These are phyloP conservation scores for Ormosia semicastrata DNA, from an alignment of 306 rosid genomes.

Conservation along the genomic window DNA sequence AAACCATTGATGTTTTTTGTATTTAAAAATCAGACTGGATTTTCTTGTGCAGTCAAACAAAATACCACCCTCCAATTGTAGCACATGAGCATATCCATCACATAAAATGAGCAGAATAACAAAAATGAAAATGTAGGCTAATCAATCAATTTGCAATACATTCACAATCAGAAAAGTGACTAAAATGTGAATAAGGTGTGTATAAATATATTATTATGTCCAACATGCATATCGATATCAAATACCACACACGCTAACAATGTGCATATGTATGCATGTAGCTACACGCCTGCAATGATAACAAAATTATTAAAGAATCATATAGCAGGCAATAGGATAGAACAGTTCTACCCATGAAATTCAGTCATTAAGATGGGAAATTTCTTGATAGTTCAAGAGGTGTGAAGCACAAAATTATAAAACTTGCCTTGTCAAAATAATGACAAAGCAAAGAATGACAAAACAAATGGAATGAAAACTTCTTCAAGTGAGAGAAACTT, in stretches of 20 bases:
- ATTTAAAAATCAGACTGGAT: background rate
- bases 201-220: background rate
- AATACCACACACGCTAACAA: background rate
- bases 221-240: background rate
- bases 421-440: background rate
- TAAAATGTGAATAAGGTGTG: background rate
- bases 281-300: background rate
- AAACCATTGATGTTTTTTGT: background rate
- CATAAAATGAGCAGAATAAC: background rate
- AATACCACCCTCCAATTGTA: background rate
- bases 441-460: background rate
- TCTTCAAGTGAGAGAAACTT: background rate
- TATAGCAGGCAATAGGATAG: background rate
- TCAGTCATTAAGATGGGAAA: background rate
- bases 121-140: background rate
- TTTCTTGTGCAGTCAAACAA: background rate
- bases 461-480: background rate
- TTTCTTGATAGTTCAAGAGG: background rate
- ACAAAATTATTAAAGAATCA: background rate
- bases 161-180: background rate
- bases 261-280: background rate
- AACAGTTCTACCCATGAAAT: background rate
- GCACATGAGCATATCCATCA: background rate
- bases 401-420: background rate
- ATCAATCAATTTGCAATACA: background rate